These are phyloP conservation scores for Oryza brachyantha DNA, from an alignment of 176 grass and related monocot species.

Conservation along the genomic window DNA sequence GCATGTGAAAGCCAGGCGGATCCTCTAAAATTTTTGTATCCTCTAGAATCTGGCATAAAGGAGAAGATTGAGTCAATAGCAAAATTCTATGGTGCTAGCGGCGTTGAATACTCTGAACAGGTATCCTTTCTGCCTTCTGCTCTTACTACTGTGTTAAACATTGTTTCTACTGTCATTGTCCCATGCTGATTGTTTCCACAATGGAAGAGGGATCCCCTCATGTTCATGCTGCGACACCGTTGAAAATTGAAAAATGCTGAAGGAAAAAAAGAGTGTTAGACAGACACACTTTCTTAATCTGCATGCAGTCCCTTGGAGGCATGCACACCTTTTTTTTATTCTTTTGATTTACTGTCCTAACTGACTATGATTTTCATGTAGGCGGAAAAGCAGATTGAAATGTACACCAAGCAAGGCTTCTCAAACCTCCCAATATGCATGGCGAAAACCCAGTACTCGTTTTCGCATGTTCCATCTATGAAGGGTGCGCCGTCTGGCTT, in stretches of 20 bases:
- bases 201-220: not conserved
- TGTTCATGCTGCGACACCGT: not conserved
- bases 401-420: slow-evolving; percentile 93
- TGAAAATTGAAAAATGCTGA: not conserved
- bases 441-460: slow-evolving; percentile 98
- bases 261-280: not conserved
- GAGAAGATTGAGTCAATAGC: slow-evolving; percentile 97
- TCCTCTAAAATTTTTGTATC: slow-evolving; percentile 79
- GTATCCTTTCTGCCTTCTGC: slow-evolving; percentile 20
- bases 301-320: not conserved
- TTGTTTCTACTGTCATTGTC: not conserved
- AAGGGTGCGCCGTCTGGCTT: slow-evolving; percentile 68
- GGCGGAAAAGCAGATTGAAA: slow-evolving; percentile 91
- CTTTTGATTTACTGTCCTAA: slow-evolving; percentile 11
- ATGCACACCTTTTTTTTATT: not conserved
- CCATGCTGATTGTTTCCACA: not conserved
- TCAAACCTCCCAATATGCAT: slow-evolving; percentile 94
- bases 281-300: not conserved
- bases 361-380: slow-evolving; percentile 28
- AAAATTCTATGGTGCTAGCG: slow-evolving; percentile 80
- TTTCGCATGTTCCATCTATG: slow-evolving; percentile 76
- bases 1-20: slow-evolving; percentile 82
- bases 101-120: slow-evolving; percentile 91
- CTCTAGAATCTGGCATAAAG: slow-evolving; percentile 77
- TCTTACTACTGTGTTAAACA: not conserved